Base-by-base conservation (phyloP, 2,329 filamentous ascomycete genomes). In the Decorospora gaudefroyi region DNA sequence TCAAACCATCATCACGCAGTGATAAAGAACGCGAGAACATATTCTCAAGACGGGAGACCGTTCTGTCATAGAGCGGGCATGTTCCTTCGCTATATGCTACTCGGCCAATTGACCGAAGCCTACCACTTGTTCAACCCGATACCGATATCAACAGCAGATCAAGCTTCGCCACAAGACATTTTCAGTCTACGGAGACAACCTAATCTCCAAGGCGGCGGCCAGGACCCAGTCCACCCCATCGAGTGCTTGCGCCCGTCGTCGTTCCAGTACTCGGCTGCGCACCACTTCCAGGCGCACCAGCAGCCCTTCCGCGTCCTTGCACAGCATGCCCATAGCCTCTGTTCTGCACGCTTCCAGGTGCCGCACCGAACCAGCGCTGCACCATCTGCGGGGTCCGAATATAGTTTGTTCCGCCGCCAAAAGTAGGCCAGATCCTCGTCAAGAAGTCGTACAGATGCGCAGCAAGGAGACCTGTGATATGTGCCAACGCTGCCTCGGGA, bases 401-500 rank as follows among this genome's bases (percentile, higher is more conserved):
- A 34, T 86, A 78, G 64, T 91, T 95, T 37, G 76, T 78, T 0
- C 93, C 93, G 42, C 88, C 88, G 21, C 90, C 92, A 65, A 93
- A 93, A 42, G 88, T 83, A 4, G 93, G 93, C 78, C 90, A 97
- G 28, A 96, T 79, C 34, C 88, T 82, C 2, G 88, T 90, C 35
- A 96, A 71, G 65, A 97, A 99, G 67, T 97, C 88, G 71, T 90
- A 95, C 13, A 93, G 64, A 68, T 99, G 93, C 4, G 91, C 91
- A 9, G 91, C 88, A 29, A 95, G 54, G 8, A 99, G 77, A n/a
- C 93, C 93, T 22, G 82, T 88, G 4, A 83, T 70, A 63, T 95
- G 84, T 3, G 84, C 62, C 42, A 87, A 65, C 8, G 87, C 79
- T 12, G 72, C 72, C 3, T 69, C 56, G 23, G 78, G 77, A 8